These are phyloP conservation scores for Teunomyces panamensis DNA, from an alignment of 805 yeast species.

Conservation along the genomic window DNA sequence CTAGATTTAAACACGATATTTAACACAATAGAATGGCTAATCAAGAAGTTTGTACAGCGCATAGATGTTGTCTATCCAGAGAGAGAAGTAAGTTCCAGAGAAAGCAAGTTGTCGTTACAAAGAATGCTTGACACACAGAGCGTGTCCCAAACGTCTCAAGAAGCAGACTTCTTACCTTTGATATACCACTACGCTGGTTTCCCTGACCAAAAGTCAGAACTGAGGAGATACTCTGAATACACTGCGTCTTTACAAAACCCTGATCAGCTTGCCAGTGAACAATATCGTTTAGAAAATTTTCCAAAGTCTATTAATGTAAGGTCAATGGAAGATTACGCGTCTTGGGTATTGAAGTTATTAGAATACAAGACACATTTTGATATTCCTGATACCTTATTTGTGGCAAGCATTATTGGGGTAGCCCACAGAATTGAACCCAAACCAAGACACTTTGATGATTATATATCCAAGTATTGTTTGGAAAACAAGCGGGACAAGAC, in stretches of 20 bases:
- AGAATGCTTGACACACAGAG: conserved; percentile 1
- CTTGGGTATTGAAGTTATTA: not conserved
- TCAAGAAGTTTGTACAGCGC: not conserved
- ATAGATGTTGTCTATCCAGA: conserved; percentile 1
- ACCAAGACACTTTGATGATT: not conserved
- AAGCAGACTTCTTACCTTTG: not conserved
- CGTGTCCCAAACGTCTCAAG: not conserved
- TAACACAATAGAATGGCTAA: conserved; percentile 1
- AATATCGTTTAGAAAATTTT: not conserved
- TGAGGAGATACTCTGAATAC: not conserved
- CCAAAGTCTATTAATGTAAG: not conserved
- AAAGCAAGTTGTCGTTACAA: conserved; percentile 1
- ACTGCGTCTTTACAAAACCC: not conserved
- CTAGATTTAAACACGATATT: not conserved
- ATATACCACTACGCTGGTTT: conserved; percentile 1
- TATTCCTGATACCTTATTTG: not conserved
- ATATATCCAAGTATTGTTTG: not conserved
- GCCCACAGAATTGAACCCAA: not conserved
- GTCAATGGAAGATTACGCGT: not conserved
- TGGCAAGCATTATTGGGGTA: not conserved
- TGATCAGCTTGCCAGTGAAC: not conserved
- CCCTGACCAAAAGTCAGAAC: not conserved
- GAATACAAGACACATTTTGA: conserved; percentile 1
- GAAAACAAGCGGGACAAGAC: not conserved
- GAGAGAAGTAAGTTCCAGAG: not conserved